These are phyloP conservation scores for Prunus armeniaca DNA, from an alignment of 306 rosid species.

Conservation along the genomic window DNA sequence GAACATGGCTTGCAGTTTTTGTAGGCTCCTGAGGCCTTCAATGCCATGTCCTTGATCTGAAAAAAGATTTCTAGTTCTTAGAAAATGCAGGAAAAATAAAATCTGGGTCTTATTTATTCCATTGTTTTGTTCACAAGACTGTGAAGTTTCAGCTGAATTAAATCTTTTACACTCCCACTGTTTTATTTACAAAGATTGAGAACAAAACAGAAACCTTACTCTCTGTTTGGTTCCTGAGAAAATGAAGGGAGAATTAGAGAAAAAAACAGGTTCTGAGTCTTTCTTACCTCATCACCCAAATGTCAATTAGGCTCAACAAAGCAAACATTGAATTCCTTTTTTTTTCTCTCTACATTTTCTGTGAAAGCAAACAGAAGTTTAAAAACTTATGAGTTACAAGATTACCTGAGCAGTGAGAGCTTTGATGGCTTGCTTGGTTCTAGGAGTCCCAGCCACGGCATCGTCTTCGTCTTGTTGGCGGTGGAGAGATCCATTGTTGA, in stretches of 20 bases:
- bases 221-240: neutral
- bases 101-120: neutral
- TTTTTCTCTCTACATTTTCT: conserved; percentile 17
- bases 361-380: conserved; percentile 18
- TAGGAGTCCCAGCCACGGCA: conserved; percentile 56
- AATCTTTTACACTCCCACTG: neutral
- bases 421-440: conserved; percentile 87
- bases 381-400: neutral
- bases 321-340: neutral
- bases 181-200: neutral
- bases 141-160: neutral
- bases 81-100: neutral
- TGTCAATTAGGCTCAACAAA: neutral
- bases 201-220: neutral
- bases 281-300: neutral
- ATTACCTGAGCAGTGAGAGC: conserved; percentile 88
- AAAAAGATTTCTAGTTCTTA: neutral
- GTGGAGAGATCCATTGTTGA: conserved; percentile 82
- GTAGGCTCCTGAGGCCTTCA: conserved; percentile 95
- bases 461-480: conserved; percentile 69
- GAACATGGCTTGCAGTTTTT: conserved; percentile 93
- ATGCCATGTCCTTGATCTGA: conserved; percentile 97
- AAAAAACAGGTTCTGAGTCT: conserved; percentile 1
- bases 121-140: neutral
- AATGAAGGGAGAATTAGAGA: neutral